phyloP scores from a whole-genome alignment of 2,329 filamentous ascomycete genomes.

The Alternaria brassicicola region DNA sequence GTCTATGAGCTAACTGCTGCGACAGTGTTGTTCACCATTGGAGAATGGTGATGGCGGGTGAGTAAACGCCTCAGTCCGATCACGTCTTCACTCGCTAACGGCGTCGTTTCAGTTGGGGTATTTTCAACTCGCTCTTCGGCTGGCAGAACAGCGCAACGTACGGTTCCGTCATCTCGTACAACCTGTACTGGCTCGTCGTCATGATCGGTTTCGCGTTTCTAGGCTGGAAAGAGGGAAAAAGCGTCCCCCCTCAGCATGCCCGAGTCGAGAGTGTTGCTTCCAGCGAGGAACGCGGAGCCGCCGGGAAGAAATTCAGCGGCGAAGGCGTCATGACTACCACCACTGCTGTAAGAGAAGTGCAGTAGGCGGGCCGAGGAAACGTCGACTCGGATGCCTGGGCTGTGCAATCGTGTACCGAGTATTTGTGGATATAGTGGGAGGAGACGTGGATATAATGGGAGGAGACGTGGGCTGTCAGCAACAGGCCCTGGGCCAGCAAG shows the following conservation, averaged over 20 bases:
- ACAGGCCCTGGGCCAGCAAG: neutral
- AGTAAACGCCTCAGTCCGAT: neutral
- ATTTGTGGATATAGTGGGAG: slow-evolving; percentile 2
- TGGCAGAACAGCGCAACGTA: slow-evolving; percentile 91
- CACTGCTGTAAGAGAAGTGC: slow-evolving; percentile 22
- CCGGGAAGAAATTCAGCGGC: slow-evolving; percentile 23
- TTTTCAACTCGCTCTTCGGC: slow-evolving; percentile 84
- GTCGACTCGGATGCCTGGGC: neutral
- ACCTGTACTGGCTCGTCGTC: slow-evolving; percentile 80
- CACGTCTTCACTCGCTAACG: neutral
- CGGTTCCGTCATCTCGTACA: slow-evolving; percentile 85
- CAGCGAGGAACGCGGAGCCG: slow-evolving; percentile 17
- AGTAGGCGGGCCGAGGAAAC: neutral
- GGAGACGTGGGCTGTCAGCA: neutral
- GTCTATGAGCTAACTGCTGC: slow-evolving; percentile 1
- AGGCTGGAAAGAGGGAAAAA: slow-evolving; percentile 67
- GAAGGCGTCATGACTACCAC: slow-evolving; percentile 22
- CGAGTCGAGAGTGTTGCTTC: slow-evolving; percentile 24
- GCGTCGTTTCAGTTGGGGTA: slow-evolving; percentile 69
- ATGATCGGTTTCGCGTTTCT: slow-evolving; percentile 69
- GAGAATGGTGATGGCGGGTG: slow-evolving; percentile 67
- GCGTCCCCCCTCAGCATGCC: neutral
- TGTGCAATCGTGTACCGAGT: neutral
- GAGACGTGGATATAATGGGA: no score
- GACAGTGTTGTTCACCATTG: slow-evolving; percentile 75